phyloP scores from a whole-genome alignment of 129 eudicot species.

The Deinandra increscens region DNA sequence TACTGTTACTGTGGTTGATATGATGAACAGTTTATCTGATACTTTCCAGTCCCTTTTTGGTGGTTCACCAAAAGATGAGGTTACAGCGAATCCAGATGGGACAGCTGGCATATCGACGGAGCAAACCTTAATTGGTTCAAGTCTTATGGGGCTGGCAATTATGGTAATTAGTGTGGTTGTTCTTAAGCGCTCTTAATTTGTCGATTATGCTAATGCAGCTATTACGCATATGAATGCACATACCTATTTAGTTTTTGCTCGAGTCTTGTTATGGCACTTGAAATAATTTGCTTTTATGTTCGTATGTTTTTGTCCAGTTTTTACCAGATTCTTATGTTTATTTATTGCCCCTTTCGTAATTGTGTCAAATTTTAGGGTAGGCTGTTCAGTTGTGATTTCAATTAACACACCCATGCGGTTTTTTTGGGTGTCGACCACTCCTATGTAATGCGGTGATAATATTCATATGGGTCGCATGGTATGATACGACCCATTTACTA shows the following conservation, averaged over 20 bases:
- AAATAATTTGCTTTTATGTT: neutral
- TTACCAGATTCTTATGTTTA: neutral
- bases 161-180: conserved; percentile 65
- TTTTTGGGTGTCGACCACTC: too few relatives aligned
- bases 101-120: conserved; percentile 25
- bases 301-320: neutral
- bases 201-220: conserved; percentile 36
- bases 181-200: conserved; percentile 50
- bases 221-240: neutral
- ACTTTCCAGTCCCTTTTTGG: conserved; percentile 50
- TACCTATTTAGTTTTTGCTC: conserved; percentile 18
- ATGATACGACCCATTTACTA: too few relatives aligned
- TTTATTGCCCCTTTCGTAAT: too few relatives aligned
- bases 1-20: conserved; percentile 46
- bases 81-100: conserved; percentile 39
- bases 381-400: too few relatives aligned
- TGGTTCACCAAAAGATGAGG: conserved; percentile 28
- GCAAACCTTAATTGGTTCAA: conserved; percentile 37
- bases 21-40: conserved; percentile 60
- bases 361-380: too few relatives aligned
- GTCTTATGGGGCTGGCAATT: conserved; percentile 61
- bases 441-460: too few relatives aligned
- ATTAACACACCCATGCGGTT: too few relatives aligned
- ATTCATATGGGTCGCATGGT: too few relatives aligned
- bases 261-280: conserved; percentile 1